These are phyloP conservation scores for Ophiognomonia clavigignenti-juglandacearum DNA, from an alignment of 2,329 filamentous ascomycete species.

Conservation along the genomic window DNA sequence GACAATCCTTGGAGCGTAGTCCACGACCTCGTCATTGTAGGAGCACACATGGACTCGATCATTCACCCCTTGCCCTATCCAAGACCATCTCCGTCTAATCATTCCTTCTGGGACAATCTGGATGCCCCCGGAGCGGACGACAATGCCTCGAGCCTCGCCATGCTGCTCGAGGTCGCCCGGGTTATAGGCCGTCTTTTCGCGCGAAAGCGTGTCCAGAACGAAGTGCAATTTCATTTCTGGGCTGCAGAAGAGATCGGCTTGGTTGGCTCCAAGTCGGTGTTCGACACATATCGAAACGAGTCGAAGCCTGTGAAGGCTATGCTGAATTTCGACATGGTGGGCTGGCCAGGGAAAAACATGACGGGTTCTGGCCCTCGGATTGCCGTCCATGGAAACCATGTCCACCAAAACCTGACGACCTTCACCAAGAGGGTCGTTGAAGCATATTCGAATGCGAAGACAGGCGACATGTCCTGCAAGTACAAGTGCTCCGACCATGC, in stretches of 20 bases:
- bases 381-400: constrained; percentile 1
- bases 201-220: neutral
- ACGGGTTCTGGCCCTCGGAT: neutral
- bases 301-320: constrained; percentile 3
- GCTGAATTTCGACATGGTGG: constrained; percentile 10
- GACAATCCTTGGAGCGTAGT: neutral
- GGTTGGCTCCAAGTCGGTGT: neutral
- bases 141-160: constrained; percentile 4
- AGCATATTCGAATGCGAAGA: neutral
- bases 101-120: neutral
- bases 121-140: constrained; percentile 8
- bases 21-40: neutral
- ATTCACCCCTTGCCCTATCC: too few species aligned
- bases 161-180: constrained; percentile 4
- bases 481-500: constrained; percentile 10
- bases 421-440: constrained; percentile 5
- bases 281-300: neutral
- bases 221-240: constrained; percentile 9
- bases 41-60: constrained; percentile 8
- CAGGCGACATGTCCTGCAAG: constrained; percentile 1
- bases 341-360: neutral
- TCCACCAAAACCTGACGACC: constrained; percentile 4
- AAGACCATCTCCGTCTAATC: neutral
- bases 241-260: constrained; percentile 7
- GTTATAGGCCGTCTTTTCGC: neutral